These are phyloP conservation scores for Lunasporangiospora selenospora DNA, from an alignment of 192 early-diverging fungal genomes.

Conservation along the genomic window DNA sequence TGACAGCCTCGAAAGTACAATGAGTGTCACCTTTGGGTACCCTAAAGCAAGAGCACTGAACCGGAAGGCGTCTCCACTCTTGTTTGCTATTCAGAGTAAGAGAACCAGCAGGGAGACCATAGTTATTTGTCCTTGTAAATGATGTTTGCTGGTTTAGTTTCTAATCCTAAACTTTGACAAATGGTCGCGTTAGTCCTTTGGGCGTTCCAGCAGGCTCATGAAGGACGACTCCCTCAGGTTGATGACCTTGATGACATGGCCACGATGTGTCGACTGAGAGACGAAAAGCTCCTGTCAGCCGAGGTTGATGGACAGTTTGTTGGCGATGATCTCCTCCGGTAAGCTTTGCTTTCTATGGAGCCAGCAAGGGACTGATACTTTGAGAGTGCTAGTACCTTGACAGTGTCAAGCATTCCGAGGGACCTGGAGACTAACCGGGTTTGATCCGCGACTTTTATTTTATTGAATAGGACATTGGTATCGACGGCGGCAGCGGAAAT, in stretches of 20 bases:
- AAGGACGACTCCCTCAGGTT: conserved; percentile 19
- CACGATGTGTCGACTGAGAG: conserved; percentile 34
- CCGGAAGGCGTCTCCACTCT: conserved; percentile 53
- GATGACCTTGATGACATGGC: conserved; percentile 45
- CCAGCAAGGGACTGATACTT: no score
- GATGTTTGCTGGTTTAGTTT: background rate
- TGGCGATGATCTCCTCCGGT: conserved; percentile 27
- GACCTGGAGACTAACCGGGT: background rate
- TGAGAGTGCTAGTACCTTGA: background rate
- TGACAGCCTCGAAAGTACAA: conserved; percentile 37
- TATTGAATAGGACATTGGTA: conserved; percentile 53
- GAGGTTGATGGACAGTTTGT: conserved; percentile 37
- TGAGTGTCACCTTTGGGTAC: conserved; percentile 49
- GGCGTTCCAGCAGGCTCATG: conserved; percentile 42
- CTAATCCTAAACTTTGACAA: no score
- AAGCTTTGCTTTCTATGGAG: conserved; percentile 21
- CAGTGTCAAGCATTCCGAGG: background rate
- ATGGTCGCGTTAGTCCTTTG: conserved; percentile 57
- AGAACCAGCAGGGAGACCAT: no score
- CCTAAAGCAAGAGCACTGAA: conserved; percentile 50
- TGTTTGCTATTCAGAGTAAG: conserved; percentile 61
- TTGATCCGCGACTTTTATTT: background rate
- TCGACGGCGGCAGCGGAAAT: conserved; percentile 68
- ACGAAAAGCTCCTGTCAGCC: conserved; percentile 21
- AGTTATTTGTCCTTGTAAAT: background rate